Evolutionary conservation across 2,329 filamentous ascomycete genomes (phyloP).

Genomic region (Xylaria digitata): DNA sequence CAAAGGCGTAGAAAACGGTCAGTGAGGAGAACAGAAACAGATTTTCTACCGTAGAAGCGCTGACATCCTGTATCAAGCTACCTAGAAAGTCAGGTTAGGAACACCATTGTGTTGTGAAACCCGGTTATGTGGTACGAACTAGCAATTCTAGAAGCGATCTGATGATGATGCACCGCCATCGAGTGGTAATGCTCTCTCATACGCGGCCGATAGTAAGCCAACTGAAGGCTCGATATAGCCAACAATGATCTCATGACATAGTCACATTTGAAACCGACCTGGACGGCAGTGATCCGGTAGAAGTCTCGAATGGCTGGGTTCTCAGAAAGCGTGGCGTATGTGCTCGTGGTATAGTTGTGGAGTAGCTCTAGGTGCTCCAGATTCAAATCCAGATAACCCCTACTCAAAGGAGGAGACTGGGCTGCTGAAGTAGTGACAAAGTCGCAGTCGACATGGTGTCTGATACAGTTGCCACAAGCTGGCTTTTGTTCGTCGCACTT

Average conservation of each 20-base stretch:
- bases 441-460: constrained; percentile 37
- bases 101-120: background rate
- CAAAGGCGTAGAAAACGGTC: constrained; percentile 39
- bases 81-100: background rate
- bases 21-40: constrained; percentile 38
- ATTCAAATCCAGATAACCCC: constrained; percentile 38
- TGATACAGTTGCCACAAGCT: constrained; percentile 37
- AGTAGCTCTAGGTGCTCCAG: constrained; percentile 55
- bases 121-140: constrained; percentile 13
- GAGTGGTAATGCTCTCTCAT: constrained; percentile 48
- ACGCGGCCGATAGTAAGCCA: constrained; percentile 49
- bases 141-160: constrained; percentile 28
- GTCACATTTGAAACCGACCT: constrained; percentile 52
- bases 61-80: constrained; percentile 12
- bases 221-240: constrained; percentile 54
- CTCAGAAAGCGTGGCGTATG: constrained; percentile 52
- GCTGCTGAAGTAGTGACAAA: constrained; percentile 19
- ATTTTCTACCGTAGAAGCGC: constrained; percentile 17
- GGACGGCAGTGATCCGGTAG: constrained; percentile 53
- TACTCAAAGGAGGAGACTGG: background rate
- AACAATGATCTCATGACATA: constrained; percentile 55
- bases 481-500: constrained; percentile 40
- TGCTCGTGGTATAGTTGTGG: constrained; percentile 55
- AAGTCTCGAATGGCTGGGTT: constrained; percentile 50
- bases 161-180: constrained; percentile 51